phyloP scores from a whole-genome alignment of 768 basidiomycete genomes.

The Naganishia randhawae region DNA sequence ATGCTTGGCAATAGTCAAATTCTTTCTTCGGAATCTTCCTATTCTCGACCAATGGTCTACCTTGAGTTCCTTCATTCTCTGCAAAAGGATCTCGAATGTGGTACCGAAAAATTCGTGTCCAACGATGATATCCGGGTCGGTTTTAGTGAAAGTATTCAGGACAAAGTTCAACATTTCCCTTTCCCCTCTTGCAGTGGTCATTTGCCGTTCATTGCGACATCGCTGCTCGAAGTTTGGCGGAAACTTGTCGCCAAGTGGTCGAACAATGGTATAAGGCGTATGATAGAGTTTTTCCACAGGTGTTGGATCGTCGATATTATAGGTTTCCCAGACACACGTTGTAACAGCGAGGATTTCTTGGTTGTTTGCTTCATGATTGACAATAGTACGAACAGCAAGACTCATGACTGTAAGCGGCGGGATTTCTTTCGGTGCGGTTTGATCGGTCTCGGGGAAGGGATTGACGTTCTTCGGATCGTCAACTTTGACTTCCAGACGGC shows the following conservation, averaged over 20 bases:
- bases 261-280: slow-evolving; percentile 77
- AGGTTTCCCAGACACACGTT: slow-evolving; percentile 71
- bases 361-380: slow-evolving; percentile 90
- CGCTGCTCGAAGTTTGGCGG: slow-evolving; percentile 75
- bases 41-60: slow-evolving; percentile 91
- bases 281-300: slow-evolving; percentile 83
- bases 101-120: slow-evolving; percentile 92
- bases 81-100: slow-evolving; percentile 81
- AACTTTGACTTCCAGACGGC: slow-evolving; percentile 82
- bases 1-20: slow-evolving; percentile 58
- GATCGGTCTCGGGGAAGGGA: slow-evolving; percentile 71
- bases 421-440: slow-evolving; percentile 66
- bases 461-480: slow-evolving; percentile 82
- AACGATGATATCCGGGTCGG: slow-evolving; percentile 90
- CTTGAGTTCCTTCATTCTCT: slow-evolving; percentile 85
- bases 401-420: slow-evolving; percentile 91
- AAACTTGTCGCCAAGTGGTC: slow-evolving; percentile 74
- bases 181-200: slow-evolving; percentile 75
- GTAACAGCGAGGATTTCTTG: slow-evolving; percentile 87
- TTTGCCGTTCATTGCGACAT: slow-evolving; percentile 63
- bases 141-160: slow-evolving; percentile 63
- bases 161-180: slow-evolving; percentile 77
- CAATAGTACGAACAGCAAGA: slow-evolving; percentile 77
- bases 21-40: slow-evolving; percentile 78
- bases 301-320: slow-evolving; percentile 78